These are phyloP conservation scores for Fraxinus sp. DNA, from an alignment of 305 asterid genomes.

Conservation along the genomic window DNA sequence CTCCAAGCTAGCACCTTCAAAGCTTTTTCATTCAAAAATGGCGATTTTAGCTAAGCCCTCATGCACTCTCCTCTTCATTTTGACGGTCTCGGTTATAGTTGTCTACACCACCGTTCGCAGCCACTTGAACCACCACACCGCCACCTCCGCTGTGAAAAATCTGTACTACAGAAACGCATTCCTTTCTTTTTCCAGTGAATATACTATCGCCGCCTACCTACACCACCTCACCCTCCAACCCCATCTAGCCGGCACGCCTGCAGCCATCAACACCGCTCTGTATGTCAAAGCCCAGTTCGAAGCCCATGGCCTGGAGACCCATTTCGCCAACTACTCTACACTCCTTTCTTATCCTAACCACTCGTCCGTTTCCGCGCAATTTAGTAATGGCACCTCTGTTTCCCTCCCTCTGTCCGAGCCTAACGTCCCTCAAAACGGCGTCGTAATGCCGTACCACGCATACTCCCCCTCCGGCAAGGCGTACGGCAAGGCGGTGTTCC, in stretches of 20 bases:
- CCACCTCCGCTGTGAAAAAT: slow-evolving; percentile 17
- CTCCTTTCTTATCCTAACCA: slow-evolving; percentile 71
- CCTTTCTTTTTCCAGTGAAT: slow-evolving; percentile 66
- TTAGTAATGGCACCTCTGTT: slow-evolving; percentile 41
- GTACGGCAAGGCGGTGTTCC: slow-evolving; percentile 57
- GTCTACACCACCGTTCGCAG: slow-evolving; percentile 41
- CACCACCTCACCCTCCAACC: slow-evolving; percentile 85
- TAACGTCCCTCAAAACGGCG: slow-evolving; percentile 36
- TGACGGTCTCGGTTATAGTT: slow-evolving; percentile 40
- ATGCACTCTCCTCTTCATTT: slow-evolving; percentile 43
- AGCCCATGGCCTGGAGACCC: slow-evolving; percentile 51
- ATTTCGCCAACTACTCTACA: slow-evolving; percentile 50
- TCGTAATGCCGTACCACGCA: slow-evolving; percentile 80
- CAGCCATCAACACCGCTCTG: slow-evolving; percentile 54
- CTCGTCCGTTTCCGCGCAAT: slow-evolving; percentile 58
- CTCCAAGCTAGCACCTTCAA: not conserved
- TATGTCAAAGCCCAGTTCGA: slow-evolving; percentile 70
- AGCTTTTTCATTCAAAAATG: slow-evolving; percentile 28
- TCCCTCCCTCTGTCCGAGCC: slow-evolving; percentile 52
- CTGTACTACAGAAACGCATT: slow-evolving; percentile 39
- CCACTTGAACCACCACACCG: slow-evolving; percentile 23
- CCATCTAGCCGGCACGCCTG: slow-evolving; percentile 83
- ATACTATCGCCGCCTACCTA: slow-evolving; percentile 75
- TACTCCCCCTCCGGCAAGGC: slow-evolving; percentile 85
- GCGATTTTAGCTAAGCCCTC: slow-evolving; percentile 37